phyloP scores from a whole-genome alignment of 2,329 filamentous ascomycete genomes.

The Monosporascus ibericus region DNA sequence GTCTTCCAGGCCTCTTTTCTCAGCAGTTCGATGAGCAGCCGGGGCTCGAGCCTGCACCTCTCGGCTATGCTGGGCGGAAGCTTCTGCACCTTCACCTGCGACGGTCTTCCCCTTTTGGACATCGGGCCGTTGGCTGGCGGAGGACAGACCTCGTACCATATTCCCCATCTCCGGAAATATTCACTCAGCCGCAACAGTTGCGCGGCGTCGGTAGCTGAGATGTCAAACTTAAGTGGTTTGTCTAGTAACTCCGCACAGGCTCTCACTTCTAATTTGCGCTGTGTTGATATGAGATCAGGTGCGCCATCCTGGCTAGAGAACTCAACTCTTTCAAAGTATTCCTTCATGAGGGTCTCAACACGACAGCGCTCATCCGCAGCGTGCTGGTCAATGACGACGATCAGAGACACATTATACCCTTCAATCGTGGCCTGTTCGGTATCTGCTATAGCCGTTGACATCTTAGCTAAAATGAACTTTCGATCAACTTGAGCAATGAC shows the following conservation, averaged over 20 bases:
- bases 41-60: slow-evolving; percentile 67
- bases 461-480: slow-evolving; percentile 77
- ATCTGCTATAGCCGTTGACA: slow-evolving; percentile 28
- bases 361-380: slow-evolving; percentile 85
- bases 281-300: neutral
- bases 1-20: slow-evolving; percentile 68
- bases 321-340: slow-evolving; percentile 35
- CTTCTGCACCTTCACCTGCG: slow-evolving; percentile 41
- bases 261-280: slow-evolving; percentile 2
- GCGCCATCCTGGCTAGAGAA: slow-evolving; percentile 1
- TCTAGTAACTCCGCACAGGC: slow-evolving; percentile 33
- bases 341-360: slow-evolving; percentile 64
- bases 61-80: slow-evolving; percentile 71
- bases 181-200: slow-evolving; percentile 48
- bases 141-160: slow-evolving; percentile 50
- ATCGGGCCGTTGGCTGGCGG: neutral
- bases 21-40: slow-evolving; percentile 66
- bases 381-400: slow-evolving; percentile 87
- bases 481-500: slow-evolving; percentile 79
- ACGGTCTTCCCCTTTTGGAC: slow-evolving; percentile 1
- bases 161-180: slow-evolving; percentile 69
- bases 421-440: neutral
- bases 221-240: slow-evolving; percentile 57
- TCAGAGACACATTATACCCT: slow-evolving; percentile 22
- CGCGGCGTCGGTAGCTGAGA: slow-evolving; percentile 53